Conservation (phyloP, 2,329 filamentous ascomycete genomes). For the Cladosporium cucumerinum region DNA sequence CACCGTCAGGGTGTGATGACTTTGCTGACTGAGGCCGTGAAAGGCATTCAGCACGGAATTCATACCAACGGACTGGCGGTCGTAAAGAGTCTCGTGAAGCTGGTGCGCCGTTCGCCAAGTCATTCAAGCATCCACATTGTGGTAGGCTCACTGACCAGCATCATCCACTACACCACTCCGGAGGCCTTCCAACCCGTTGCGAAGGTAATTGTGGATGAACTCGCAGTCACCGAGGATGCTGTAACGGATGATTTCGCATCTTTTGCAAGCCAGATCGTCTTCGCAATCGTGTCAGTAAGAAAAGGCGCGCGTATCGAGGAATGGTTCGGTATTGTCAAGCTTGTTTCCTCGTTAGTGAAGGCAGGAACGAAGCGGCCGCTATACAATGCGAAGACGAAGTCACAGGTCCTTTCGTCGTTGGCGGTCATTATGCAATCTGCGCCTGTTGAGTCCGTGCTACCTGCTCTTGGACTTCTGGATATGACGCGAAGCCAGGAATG, state of each 20-base stretch:
- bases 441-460: conserved; percentile 74
- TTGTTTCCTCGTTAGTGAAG: conserved; percentile 33
- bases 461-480: conserved; percentile 64
- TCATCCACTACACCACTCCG: conserved; percentile 75
- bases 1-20: conserved; percentile 89
- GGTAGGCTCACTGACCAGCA: conserved; percentile 72
- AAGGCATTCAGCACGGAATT: conserved; percentile 57
- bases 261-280: conserved; percentile 54
- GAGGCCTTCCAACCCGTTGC: conserved; percentile 70
- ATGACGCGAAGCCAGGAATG: conserved; percentile 63
- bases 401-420: conserved; percentile 43
- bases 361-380: conserved; percentile 17
- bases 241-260: conserved; percentile 41
- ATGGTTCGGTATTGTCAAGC: conserved; percentile 65
- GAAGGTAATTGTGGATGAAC: conserved; percentile 57
- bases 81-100: conserved; percentile 48
- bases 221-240: conserved; percentile 35
- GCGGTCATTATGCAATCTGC: conserved; percentile 71
- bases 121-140: conserved; percentile 56
- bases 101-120: conserved; percentile 13
- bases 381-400: conserved; percentile 38
- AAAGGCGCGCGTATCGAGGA: conserved; percentile 70
- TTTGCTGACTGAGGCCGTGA: conserved; percentile 79
- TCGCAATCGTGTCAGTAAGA: conserved; percentile 71
- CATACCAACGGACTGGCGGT: conserved; percentile 57